Evolutionary conservation across 1,284 basidiomycete species (phyloP), one percentile per base, ranked within the genome.

Genomic region (Pseudozyma sp.): DNA sequence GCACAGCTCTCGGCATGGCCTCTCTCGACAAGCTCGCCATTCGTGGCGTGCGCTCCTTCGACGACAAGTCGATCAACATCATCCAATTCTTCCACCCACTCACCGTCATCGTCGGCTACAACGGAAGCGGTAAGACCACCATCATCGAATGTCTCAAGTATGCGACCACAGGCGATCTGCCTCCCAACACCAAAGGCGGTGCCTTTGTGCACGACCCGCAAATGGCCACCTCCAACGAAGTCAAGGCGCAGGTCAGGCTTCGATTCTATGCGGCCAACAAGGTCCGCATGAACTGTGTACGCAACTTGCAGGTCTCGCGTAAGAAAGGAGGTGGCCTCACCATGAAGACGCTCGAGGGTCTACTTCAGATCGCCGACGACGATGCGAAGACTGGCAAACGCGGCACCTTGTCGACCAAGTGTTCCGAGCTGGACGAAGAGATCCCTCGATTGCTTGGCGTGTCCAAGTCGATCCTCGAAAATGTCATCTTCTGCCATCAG

Each of bases 121-220:
- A 99, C 86, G 97, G 97, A 14, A 95, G 93, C 77, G 97, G 97
- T 53, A 99, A 99, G 87, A 99, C 97, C 17, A 99, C 96, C 1
- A 93, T 99, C 84, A 99, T 99, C 85, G 97, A 99, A 87, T 99
- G 96, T 85, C 89, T 99, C 83, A 99, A 99, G 87, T 99, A 99
- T 84, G 94, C 94, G 5, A 97, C 96, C 0, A 99, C 97, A 0
- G 97, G 97, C 35, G 95, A 99, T 85, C 90, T 99, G 77, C 97
- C 97, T 0, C 94, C 97, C 0, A 97, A 97, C 84, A 94, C 95
- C 34, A 94, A 96, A 75, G 96, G 96, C 31, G 97, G 97, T 33
- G 97, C 97, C 0, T 99, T 99, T 84, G 87, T 99, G 7, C 96
- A 99, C 84, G 97, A 99, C 85, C 97, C 97, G 7, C 77, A 89